phyloP scores from a whole-genome alignment of 1,284 basidiomycete species.

The Laetiporus sulphureus region DNA sequence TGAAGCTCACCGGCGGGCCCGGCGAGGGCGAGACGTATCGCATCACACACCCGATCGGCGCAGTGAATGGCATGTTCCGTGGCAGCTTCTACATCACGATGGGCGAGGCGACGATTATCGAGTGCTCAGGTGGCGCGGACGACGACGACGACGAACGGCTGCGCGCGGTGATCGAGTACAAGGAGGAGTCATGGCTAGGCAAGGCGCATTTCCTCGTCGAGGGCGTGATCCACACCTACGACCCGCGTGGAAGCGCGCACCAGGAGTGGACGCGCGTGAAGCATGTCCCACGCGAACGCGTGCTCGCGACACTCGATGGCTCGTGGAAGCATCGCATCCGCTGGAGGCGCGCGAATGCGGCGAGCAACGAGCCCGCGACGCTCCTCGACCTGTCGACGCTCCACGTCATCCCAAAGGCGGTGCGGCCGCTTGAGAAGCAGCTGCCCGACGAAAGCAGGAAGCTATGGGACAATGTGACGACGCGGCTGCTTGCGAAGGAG shows the following conservation, averaged over 20 bases:
- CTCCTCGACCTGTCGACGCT: slow-evolving; percentile 78
- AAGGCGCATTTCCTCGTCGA: slow-evolving; percentile 84
- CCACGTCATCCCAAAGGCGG: slow-evolving; percentile 75
- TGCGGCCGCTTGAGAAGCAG: slow-evolving; percentile 80
- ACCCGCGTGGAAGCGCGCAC: slow-evolving; percentile 52
- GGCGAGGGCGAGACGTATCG: slow-evolving; percentile 83
- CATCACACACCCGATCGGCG: slow-evolving; percentile 85
- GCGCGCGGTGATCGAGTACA: slow-evolving; percentile 87
- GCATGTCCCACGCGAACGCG: slow-evolving; percentile 76
- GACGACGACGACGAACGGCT: slow-evolving; percentile 50
- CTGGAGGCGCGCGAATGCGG: slow-evolving; percentile 56
- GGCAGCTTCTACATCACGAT: slow-evolving; percentile 90
- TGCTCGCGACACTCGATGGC: slow-evolving; percentile 84
- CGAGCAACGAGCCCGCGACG: slow-evolving; percentile 51
- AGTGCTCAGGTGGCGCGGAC: slow-evolving; percentile 66
- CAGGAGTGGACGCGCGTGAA: slow-evolving; percentile 85
- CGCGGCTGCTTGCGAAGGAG: slow-evolving; percentile 74
- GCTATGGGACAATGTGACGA: slow-evolving; percentile 87
- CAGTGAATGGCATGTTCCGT: slow-evolving; percentile 88
- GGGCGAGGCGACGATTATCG: slow-evolving; percentile 76
- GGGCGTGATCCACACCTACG: slow-evolving; percentile 84
- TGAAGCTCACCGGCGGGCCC: slow-evolving; percentile 67
- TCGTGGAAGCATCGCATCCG: slow-evolving; percentile 82
- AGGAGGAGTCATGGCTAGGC: slow-evolving; percentile 97
- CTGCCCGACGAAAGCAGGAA: slow-evolving; percentile 77